phyloP scores from a whole-genome alignment of 805 yeast species.

The Vanderwaltozyma polyspora region DNA sequence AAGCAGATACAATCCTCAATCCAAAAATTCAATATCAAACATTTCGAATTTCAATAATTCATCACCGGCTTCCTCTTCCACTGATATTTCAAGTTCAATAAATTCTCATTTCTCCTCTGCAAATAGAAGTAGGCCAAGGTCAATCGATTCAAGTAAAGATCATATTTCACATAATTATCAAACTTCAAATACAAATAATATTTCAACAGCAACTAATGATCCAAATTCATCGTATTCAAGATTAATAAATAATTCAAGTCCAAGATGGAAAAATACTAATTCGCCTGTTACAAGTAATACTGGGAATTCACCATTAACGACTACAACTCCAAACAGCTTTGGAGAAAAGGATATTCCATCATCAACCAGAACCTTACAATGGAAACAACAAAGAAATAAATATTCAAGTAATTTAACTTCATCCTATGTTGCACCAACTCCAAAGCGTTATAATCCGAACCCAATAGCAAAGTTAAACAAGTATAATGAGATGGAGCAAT shows the following conservation, averaged over 20 bases:
- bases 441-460: conserved; percentile 1
- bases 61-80: neutral
- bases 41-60: neutral
- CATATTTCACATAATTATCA: neutral
- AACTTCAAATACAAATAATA: neutral
- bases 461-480: conserved; percentile 1
- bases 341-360: neutral
- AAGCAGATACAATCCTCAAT: conserved; percentile 21
- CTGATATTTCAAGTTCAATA: neutral
- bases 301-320: neutral
- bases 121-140: conserved; percentile 14
- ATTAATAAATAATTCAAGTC: conserved; percentile 3
- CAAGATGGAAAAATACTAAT: conserved; percentile 15
- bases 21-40: conserved; percentile 1
- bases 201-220: conserved; percentile 1
- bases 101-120: neutral
- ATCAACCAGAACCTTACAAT: neutral
- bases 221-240: conserved; percentile 9
- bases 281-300: conserved; percentile 4
- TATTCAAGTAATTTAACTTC: conserved; percentile 1
- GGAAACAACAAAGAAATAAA: neutral
- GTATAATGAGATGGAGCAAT: neutral
- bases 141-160: conserved; percentile 3
- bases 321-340: neutral
- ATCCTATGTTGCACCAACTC: conserved; percentile 3